Conservation (phyloP, 192 early-diverging fungal species). For the Coemansia sp. region DNA sequence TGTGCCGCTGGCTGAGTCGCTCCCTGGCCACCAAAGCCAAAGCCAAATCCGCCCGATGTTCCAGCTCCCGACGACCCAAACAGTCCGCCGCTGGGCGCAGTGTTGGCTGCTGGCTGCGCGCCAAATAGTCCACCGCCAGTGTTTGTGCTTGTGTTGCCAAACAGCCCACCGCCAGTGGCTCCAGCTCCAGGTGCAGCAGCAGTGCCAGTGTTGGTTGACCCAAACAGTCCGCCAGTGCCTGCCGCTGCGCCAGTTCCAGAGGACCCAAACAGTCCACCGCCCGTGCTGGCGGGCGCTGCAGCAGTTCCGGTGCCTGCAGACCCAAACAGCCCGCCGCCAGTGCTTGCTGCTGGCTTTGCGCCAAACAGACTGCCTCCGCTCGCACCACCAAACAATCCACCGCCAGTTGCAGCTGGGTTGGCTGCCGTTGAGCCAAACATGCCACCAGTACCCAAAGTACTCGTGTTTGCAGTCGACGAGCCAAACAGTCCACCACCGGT, state of each 20-base stretch:
- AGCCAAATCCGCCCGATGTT: slow-evolving; percentile 13
- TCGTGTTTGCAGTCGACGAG: slow-evolving; percentile 11
- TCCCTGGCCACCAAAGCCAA: slow-evolving; percentile 17
- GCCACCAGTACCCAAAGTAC: slow-evolving; percentile 17
- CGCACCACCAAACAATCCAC: slow-evolving; percentile 1
- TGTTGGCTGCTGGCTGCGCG: slow-evolving; percentile 15
- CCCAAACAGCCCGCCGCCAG: slow-evolving; percentile 12
- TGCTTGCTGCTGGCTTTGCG: slow-evolving; percentile 6
- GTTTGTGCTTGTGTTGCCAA: slow-evolving; percentile 11
- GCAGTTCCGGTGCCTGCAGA: not conserved
- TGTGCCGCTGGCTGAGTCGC: not conserved
- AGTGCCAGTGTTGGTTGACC: slow-evolving; percentile 16
- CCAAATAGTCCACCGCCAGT: slow-evolving; percentile 7
- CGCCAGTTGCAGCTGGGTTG: not conserved
- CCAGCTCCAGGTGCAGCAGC: slow-evolving; percentile 5
- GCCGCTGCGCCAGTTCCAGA: slow-evolving; percentile 22
- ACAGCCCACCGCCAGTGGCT: slow-evolving; percentile 8
- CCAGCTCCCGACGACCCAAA: slow-evolving; percentile 14
- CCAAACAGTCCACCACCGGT: slow-evolving; percentile 44
- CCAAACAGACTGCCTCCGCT: slow-evolving; percentile 25
- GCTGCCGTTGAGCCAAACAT: slow-evolving; percentile 5
- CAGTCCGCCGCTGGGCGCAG: not conserved
- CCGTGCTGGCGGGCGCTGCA: slow-evolving; percentile 35
- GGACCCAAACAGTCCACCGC: slow-evolving; percentile 44
- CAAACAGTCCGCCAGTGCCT: slow-evolving; percentile 6